Base-by-base conservation (phyloP, 2,329 filamentous ascomycete genomes). In the Cryphonectria radicalis region DNA sequence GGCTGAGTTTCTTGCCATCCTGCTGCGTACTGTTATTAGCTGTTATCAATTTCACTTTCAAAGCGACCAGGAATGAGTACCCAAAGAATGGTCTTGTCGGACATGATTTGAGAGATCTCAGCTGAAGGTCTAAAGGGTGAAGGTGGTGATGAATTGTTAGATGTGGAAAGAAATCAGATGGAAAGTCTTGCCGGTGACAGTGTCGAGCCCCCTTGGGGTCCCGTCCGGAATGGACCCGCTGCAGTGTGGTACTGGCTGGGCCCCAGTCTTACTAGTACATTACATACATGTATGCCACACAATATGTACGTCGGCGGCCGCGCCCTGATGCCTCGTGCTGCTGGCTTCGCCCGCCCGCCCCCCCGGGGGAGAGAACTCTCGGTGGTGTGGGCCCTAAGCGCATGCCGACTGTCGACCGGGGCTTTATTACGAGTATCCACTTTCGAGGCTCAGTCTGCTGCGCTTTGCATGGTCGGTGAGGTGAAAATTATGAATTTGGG, bases 371-470 rank as follows among this genome's bases (percentile, higher is more conserved):
- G 55, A 32, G 3, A 32, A 32, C 25, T 57, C 25, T 35, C 55
- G 55, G 37, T 25, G 37, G 37, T 32, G 42, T n/a, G 55, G 66
- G 50, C 11, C 66, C 40, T 13, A 65, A 50, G 63, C 40, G 22
- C 7, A 68, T 46, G 28, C 66, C 57, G 42, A 68, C 8, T 59
- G 4, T 5, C 35, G 68, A 46, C 63, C 43, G 67, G 67, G 68
- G 68, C 59, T 62, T 65, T 37, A 46, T 70, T 55, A 63, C 46
- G 63, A 62, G 25, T 32, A 60, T 67, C 71, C 71, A 69, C 71
- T 71, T 42, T 43, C 64, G 69, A 64, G 71, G 71, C 71, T 73
- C 59, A 68, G 59, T 63, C 67, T 35, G 35, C 42, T 53, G 42
- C 46, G 67, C 5, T 35, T 13, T 63, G 28, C 22, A n/a, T 32